Evolutionary conservation across 2,329 filamentous ascomycete genomes (phyloP).

Genomic region (Verticillium nonalfalfae): DNA sequence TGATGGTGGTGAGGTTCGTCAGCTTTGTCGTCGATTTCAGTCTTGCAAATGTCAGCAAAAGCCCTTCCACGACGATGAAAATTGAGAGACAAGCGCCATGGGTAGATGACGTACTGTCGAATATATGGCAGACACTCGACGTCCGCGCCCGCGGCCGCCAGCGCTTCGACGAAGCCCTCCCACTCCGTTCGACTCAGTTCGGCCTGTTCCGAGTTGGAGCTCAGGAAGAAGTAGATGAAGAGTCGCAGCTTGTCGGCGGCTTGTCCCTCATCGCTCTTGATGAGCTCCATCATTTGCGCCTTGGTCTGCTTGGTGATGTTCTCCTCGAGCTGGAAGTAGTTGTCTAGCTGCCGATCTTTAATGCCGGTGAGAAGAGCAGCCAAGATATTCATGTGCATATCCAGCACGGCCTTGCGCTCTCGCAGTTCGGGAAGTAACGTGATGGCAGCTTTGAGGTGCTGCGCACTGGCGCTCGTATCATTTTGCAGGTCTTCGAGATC

Average conservation of each 20-base stretch:
- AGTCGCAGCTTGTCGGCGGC: conserved; percentile 84
- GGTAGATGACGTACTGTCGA: conserved; percentile 56
- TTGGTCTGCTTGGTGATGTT: conserved; percentile 88
- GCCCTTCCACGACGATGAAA: neutral
- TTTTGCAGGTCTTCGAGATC: conserved; percentile 90
- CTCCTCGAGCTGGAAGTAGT: conserved; percentile 94
- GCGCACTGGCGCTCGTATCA: conserved; percentile 81
- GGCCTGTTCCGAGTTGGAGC: conserved; percentile 70
- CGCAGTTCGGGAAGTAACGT: conserved; percentile 85
- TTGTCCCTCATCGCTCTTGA: conserved; percentile 72
- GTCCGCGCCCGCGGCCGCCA: conserved; percentile 70
- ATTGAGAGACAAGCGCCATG: too few relatives aligned
- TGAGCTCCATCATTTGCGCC: conserved; percentile 77
- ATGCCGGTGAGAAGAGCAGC: conserved; percentile 54
- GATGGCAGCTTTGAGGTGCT: conserved; percentile 93
- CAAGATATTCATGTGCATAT: conserved; percentile 96
- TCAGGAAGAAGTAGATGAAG: conserved; percentile 96
- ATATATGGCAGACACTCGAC: conserved; percentile 77
- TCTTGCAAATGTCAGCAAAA: conserved; percentile 27
- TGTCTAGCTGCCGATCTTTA: conserved; percentile 93
- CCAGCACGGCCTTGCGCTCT: conserved; percentile 85
- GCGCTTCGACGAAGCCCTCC: conserved; percentile 77
- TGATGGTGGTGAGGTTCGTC: conserved; percentile 93
- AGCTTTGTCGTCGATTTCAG: conserved; percentile 94
- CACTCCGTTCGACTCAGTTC: conserved; percentile 79